Conservation (phyloP, 2,329 filamentous ascomycete genomes). For the Cladosporium cucumerinum region DNA sequence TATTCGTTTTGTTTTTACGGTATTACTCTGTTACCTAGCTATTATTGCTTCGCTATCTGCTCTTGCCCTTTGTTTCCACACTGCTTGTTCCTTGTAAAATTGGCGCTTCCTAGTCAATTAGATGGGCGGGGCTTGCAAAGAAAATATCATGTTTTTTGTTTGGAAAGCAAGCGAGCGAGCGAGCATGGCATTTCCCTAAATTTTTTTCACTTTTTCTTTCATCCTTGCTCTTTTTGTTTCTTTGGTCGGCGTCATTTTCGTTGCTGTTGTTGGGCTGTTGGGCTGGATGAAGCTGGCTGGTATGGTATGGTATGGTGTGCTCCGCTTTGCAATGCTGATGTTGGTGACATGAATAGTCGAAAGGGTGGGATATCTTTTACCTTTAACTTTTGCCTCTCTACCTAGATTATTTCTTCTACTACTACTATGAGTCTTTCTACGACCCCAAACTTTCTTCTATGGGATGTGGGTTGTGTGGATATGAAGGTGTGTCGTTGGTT, state of each 20-base stretch:
- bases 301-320: neutral
- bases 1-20: too few relatives aligned
- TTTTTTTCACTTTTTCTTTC: too few relatives aligned
- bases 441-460: neutral
- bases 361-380: neutral
- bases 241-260: neutral
- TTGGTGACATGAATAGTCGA: neutral
- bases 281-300: neutral
- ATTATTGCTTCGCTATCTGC: neutral
- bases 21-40: neutral
- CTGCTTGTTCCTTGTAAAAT: neutral
- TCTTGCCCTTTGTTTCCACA: neutral
- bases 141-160: neutral
- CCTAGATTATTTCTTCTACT: neutral
- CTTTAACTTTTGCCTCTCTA: neutral
- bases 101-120: neutral
- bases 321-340: neutral
- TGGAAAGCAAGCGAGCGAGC: slow-evolving; percentile 2
- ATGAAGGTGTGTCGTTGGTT: too few relatives aligned
- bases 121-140: neutral
- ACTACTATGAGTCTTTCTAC: neutral
- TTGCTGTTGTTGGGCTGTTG: neutral
- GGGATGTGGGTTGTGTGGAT: neutral
- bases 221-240: neutral
- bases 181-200: neutral